These are phyloP conservation scores for Cystobasidiaceae sp. DNA, from an alignment of 1,284 basidiomycete genomes.

Conservation along the genomic window DNA sequence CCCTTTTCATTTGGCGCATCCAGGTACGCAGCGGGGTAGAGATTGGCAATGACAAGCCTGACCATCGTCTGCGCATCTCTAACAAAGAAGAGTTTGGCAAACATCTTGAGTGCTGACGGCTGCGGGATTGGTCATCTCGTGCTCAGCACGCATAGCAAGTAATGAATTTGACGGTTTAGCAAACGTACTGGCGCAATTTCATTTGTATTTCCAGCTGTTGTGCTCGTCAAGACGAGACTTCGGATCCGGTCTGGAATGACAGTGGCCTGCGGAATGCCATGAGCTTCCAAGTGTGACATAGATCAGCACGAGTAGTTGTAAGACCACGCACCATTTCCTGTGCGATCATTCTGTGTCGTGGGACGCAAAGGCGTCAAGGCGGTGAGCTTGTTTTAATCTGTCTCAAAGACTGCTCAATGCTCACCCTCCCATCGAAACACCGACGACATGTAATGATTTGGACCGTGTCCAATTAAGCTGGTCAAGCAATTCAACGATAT, in stretches of 20 bases:
- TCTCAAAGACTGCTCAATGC: conserved; percentile 52
- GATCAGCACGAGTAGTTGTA: too few relatives aligned
- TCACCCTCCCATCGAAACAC: conserved; percentile 79
- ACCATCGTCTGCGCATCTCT: conserved; percentile 18
- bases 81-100: conserved; percentile 29
- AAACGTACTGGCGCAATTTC: conserved; percentile 12
- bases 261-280: conserved; percentile 51
- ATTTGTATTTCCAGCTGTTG: conserved; percentile 56
- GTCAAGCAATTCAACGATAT: conserved; percentile 64
- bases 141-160: neutral
- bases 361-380: neutral
- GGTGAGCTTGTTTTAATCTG: neutral
- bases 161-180: neutral
- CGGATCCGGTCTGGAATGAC: conserved; percentile 62
- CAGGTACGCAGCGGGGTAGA: conserved; percentile 59
- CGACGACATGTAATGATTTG: conserved; percentile 65
- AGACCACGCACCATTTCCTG: conserved; percentile 44
- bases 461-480: conserved; percentile 65
- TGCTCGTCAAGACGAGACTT: conserved; percentile 64
- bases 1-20: conserved; percentile 38
- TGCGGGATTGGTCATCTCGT: neutral
- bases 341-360: conserved; percentile 35
- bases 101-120: conserved; percentile 27
- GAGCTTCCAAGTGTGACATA: too few relatives aligned
- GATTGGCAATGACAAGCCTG: conserved; percentile 57